phyloP scores from a whole-genome alignment of 2,329 filamentous ascomycete species.

The Talaromyces sp. region DNA sequence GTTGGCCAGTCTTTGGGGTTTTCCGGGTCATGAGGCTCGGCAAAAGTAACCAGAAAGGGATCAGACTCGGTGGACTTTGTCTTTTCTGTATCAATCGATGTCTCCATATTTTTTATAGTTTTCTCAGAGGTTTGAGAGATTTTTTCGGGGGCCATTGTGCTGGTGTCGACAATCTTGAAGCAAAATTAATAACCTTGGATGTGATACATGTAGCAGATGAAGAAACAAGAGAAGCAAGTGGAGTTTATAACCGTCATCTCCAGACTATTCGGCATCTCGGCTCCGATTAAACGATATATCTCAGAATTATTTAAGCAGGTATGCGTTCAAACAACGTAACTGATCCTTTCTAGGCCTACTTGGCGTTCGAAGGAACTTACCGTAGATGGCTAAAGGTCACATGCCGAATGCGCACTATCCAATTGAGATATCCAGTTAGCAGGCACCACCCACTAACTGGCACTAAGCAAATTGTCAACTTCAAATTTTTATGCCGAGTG shows the following conservation, averaged over 20 bases:
- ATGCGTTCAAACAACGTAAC: background rate
- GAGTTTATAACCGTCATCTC: background rate
- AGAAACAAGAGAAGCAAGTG: background rate
- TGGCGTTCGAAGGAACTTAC: background rate
- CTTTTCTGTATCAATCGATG: background rate
- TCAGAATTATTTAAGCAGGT: background rate
- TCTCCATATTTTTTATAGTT: background rate
- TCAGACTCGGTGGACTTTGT: background rate
- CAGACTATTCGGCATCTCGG: background rate
- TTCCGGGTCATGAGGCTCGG: conserved; percentile 42
- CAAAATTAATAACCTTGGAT: background rate
- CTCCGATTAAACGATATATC: background rate
- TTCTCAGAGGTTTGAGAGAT: background rate
- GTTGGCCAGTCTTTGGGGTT: conserved; percentile 41
- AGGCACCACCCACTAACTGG: too few species aligned
- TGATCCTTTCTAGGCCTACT: background rate
- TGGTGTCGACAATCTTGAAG: background rate
- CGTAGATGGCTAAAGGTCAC: background rate
- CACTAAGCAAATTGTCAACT: background rate
- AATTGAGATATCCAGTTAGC: background rate
- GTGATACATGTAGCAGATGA: background rate
- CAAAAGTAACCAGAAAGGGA: conserved; percentile 35
- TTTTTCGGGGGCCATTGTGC: background rate
- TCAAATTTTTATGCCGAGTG: background rate
- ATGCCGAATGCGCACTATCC: conserved; percentile 1